Conservation (phyloP, 148 eudicot genomes). For the Salicornia ramosissima region DNA sequence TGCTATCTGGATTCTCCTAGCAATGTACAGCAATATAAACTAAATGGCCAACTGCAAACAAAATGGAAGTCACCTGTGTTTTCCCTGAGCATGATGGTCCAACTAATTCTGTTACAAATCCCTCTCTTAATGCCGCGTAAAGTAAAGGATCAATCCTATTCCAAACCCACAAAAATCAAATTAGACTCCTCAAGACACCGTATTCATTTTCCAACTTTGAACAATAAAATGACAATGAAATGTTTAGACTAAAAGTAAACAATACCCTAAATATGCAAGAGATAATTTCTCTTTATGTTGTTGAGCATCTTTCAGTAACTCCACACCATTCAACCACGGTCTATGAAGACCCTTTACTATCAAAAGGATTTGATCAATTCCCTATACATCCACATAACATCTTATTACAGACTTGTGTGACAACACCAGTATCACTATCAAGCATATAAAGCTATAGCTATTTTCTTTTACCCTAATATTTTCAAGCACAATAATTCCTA, state of each 20-base stretch:
- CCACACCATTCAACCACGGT: conserved; percentile 72
- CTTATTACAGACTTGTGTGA: conserved; percentile 5
- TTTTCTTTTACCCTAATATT: too few relatives aligned
- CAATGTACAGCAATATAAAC: background rate
- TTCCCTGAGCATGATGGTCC: conserved; percentile 90
- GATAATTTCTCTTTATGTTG: conserved; percentile 43
- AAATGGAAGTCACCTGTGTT: conserved; percentile 91
- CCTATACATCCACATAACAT: conserved; percentile 37
- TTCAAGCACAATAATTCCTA: too few relatives aligned
- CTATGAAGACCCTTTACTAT: conserved; percentile 51
- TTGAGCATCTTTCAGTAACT: conserved; percentile 55
- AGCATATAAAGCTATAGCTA: too few relatives aligned
- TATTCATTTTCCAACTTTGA: background rate
- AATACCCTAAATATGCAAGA: conserved; percentile 50
- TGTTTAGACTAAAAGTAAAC: conserved; percentile 11
- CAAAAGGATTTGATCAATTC: conserved; percentile 55
- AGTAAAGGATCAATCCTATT: conserved; percentile 56
- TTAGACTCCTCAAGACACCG: conserved; percentile 7
- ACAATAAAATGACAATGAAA: background rate
- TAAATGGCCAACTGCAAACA: background rate
- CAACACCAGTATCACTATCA: too few relatives aligned
- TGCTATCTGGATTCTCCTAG: background rate
- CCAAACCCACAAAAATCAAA: conserved; percentile 10
- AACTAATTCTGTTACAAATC: conserved; percentile 76
- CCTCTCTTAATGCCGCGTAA: conserved; percentile 54